phyloP scores from a whole-genome alignment of 2,329 filamentous ascomycete species.

The Lasiodiplodia citricola region DNA sequence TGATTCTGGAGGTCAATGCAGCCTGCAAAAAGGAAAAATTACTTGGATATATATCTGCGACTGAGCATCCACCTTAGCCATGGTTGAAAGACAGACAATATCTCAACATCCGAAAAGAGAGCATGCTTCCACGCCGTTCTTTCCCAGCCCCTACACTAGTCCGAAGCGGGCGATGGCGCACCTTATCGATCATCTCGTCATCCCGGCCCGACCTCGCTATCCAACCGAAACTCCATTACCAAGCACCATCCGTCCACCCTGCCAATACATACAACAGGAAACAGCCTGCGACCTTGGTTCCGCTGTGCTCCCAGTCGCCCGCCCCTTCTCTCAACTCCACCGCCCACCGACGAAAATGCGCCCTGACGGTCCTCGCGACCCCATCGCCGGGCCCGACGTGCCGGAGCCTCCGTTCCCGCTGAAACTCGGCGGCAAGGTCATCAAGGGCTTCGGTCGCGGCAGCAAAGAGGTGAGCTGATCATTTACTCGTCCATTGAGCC shows the following conservation, averaged over 20 bases:
- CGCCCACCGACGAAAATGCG: constrained; percentile 20
- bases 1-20: too few species aligned
- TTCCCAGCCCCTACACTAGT: not conserved
- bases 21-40: too few species aligned
- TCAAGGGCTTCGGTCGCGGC: constrained; percentile 90
- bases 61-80: too few species aligned
- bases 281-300: not conserved
- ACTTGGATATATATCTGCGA: too few species aligned
- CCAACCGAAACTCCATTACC: constrained; percentile 17
- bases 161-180: constrained; percentile 1
- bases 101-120: too few species aligned
- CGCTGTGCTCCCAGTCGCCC: not conserved
- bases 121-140: constrained; percentile 10
- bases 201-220: constrained; percentile 12
- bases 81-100: too few species aligned
- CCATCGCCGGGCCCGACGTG: constrained; percentile 76
- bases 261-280: not conserved
- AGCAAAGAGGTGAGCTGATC: constrained; percentile 75
- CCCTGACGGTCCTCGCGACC: constrained; percentile 63
- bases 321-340: not conserved
- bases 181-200: constrained; percentile 8
- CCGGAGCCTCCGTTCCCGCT: constrained; percentile 82
- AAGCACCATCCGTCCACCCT: not conserved
- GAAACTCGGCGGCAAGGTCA: constrained; percentile 82
- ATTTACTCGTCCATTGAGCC: not conserved